Conservation (phyloP, 768 basidiomycete genomes). For the Clathrus columnatus region DNA sequence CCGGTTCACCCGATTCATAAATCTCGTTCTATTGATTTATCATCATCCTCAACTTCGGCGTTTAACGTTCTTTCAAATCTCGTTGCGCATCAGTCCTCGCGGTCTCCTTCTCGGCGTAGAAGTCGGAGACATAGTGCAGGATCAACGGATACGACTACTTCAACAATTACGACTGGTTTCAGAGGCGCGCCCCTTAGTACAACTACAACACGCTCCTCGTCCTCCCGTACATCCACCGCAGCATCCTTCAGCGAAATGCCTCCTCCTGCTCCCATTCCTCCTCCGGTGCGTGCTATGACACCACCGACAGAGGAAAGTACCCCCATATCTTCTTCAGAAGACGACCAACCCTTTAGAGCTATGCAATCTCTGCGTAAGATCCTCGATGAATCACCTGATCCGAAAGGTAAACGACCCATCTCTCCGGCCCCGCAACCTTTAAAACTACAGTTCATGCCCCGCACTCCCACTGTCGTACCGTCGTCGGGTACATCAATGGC, state of each 20-base stretch:
- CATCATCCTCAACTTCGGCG: conserved; percentile 37
- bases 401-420: conserved; percentile 12
- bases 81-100: conserved; percentile 20
- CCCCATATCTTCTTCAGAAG: conserved; percentile 40
- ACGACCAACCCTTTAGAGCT: conserved; percentile 45
- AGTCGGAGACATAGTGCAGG: not conserved
- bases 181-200: conserved; percentile 16
- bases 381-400: conserved; percentile 36
- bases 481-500: conserved; percentile 59
- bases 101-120: conserved; percentile 14
- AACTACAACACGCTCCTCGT: conserved; percentile 18
- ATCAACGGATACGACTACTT: not conserved
- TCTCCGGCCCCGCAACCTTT: conserved; percentile 21
- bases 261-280: not conserved
- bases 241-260: conserved; percentile 1
- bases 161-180: conserved; percentile 6
- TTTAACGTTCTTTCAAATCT: conserved; percentile 56
- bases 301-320: conserved; percentile 51
- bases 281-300: conserved; percentile 35
- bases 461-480: conserved; percentile 41
- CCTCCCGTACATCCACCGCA: not conserved
- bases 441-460: conserved; percentile 32
- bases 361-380: conserved; percentile 63
- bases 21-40: conserved; percentile 19
- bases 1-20: not conserved